Base-by-base conservation (phyloP, 768 basidiomycete species). In the Xerocomellus dryophilus region DNA sequence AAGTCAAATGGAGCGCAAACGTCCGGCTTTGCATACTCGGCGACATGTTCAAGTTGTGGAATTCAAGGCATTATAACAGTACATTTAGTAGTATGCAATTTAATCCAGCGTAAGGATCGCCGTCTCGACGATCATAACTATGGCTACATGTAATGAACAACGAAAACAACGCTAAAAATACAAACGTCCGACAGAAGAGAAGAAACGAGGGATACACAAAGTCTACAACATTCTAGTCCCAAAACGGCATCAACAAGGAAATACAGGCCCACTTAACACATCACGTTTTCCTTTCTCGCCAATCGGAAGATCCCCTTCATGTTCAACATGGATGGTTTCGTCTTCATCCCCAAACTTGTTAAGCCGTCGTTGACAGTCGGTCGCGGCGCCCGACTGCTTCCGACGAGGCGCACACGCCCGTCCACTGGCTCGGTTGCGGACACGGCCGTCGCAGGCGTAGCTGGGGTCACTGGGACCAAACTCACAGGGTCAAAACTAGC, bases 401-500 rank as follows among this genome's bases (percentile, higher is more conserved):
- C 41, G 18, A 42, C 27, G 12, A 50, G 38, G 48, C 45, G 54
- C 1, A 44, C 17, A 35, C 50, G 54, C 27, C 12, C 11, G 31
- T 47, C 39, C 32, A 38, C 40, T 0, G 35, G 38, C 12, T 31
- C 43, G 11, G 42, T 36, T n/a, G 23, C 21, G 15, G 41, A 38
- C 2, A 38, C 17, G 10, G 45, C 40, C 11, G 43, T 40, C 34
- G 32, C 18, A 12, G 41, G 53, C 14, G 29, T 38, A 18, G 35
- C 43, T 25, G 54, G 55, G 21, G 58, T 46, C 45, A 20, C 54
- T 10, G 57, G 46, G 1, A 46, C 43, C 27, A 43, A 48, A 17
- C 6, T 1, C 6, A 15, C 34, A 15, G 77, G 76, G n/a, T 65
- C 63, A 56, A 80, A 81, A 32, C 78, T 78, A n/a, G 71, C 63